phyloP scores from a whole-genome alignment of 352 stramenopile genomes.

The Pythium aphanidermatum region DNA sequence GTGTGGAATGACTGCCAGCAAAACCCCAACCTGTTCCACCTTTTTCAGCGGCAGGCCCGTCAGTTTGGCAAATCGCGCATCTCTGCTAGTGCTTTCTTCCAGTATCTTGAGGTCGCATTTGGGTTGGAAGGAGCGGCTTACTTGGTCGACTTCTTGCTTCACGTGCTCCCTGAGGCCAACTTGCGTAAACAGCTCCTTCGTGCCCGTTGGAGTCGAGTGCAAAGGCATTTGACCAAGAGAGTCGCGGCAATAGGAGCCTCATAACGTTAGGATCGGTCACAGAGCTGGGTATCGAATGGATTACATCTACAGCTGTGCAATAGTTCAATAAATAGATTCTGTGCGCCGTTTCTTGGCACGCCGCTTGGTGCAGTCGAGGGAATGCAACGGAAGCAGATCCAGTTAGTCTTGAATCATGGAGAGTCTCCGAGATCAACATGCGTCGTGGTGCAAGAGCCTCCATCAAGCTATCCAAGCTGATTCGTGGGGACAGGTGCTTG shows the following conservation, averaged over 20 bases:
- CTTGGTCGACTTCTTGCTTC: constrained; percentile 76
- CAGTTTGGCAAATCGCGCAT: constrained; percentile 67
- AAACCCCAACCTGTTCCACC: constrained; percentile 77
- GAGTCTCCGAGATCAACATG: constrained; percentile 40
- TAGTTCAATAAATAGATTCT: not conserved
- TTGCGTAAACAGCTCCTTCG: constrained; percentile 58
- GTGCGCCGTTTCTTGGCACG: too few species aligned
- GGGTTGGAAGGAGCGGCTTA: constrained; percentile 62
- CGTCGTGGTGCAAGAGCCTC: constrained; percentile 48
- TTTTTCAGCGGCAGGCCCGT: constrained; percentile 73
- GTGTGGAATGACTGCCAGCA: constrained; percentile 84
- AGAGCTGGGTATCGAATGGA: not conserved
- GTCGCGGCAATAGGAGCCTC: constrained; percentile 19
- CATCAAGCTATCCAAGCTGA: constrained; percentile 57
- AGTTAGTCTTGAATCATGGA: constrained; percentile 25
- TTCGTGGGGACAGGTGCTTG: constrained; percentile 61
- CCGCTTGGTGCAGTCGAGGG: too few species aligned
- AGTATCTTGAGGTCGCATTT: constrained; percentile 82
- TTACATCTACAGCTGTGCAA: not conserved
- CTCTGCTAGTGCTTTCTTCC: constrained; percentile 52
- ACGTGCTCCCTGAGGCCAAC: constrained; percentile 64
- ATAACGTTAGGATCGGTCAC: constrained; percentile 1
- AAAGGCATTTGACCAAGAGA: constrained; percentile 50
- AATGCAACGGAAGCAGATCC: too few species aligned
- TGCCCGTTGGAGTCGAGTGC: constrained; percentile 62